Conservation (phyloP, 306 rosid genomes). For the Cucurbita pepo region DNA sequence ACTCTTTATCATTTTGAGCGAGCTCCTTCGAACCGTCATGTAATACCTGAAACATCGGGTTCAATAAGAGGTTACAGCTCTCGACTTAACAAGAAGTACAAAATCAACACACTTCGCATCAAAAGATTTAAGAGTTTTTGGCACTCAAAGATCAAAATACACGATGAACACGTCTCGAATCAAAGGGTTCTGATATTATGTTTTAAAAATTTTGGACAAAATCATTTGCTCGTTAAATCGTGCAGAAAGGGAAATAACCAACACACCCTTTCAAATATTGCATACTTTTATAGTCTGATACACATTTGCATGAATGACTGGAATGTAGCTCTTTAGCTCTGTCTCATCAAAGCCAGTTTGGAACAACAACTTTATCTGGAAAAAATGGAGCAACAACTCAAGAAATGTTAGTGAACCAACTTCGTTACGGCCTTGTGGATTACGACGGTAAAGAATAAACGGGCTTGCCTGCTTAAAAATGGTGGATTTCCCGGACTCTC, state of each 20-base stretch:
- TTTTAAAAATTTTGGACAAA: conserved; percentile 19
- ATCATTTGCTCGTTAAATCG: conserved; percentile 26
- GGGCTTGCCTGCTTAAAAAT: conserved; percentile 82
- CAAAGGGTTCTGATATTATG: conserved; percentile 4
- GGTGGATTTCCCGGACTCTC: conserved; percentile 94
- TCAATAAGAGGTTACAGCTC: background rate
- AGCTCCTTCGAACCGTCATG: conserved; percentile 88
- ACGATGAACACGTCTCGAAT: conserved; percentile 13
- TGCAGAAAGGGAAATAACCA: conserved; percentile 71
- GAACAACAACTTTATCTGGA: conserved; percentile 85
- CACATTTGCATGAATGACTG: conserved; percentile 96
- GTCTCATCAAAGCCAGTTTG: conserved; percentile 96
- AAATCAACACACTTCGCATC: conserved; percentile 15
- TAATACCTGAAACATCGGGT: conserved; percentile 45
- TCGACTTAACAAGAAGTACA: background rate
- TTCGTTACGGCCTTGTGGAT: background rate
- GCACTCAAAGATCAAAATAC: background rate
- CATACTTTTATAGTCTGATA: conserved; percentile 99
- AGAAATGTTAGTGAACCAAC: background rate
- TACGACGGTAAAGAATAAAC: conserved; percentile 1
- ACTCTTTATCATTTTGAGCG: conserved; percentile 52
- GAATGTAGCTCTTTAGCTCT: conserved; percentile 75
- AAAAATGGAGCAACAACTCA: background rate
- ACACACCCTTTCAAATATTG: conserved; percentile 99
- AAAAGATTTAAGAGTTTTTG: background rate